Evolutionary conservation across 2,329 filamentous ascomycete species (phyloP).

Genomic region (Penicillium sp.): DNA sequence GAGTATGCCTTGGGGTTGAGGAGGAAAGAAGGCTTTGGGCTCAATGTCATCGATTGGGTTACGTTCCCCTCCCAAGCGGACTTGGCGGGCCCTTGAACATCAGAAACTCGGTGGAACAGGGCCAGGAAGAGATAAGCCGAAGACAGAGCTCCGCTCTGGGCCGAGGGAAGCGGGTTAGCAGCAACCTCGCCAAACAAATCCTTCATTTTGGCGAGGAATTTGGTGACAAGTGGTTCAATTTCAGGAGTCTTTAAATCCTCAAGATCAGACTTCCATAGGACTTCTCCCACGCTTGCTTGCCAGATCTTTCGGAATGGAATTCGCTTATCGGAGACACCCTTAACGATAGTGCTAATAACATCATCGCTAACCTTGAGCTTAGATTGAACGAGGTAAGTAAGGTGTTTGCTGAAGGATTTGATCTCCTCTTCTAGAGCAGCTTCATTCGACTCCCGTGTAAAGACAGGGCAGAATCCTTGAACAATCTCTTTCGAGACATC

Average conservation of each 20-base stretch:
- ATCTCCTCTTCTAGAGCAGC: constrained; percentile 74
- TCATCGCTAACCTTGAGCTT: constrained; percentile 62
- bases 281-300: constrained; percentile 70
- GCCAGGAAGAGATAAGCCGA: constrained; percentile 72
- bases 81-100: constrained; percentile 55
- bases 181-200: constrained; percentile 75
- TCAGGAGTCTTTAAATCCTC: constrained; percentile 50
- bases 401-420: constrained; percentile 64
- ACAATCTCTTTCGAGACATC: constrained; percentile 66
- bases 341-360: constrained; percentile 68
- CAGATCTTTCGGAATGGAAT: constrained; percentile 73
- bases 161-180: constrained; percentile 72
- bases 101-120: constrained; percentile 56
- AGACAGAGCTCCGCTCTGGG: constrained; percentile 78
- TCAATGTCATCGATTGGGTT: constrained; percentile 64
- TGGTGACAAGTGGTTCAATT: constrained; percentile 48
- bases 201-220: constrained; percentile 50
- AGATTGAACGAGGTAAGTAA: constrained; percentile 61
- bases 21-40: constrained; percentile 84
- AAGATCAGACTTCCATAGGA: constrained; percentile 59
- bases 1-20: constrained; percentile 81
- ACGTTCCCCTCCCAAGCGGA: constrained; percentile 50
- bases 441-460: constrained; percentile 86
- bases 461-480: constrained; percentile 63
- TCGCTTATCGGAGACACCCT: constrained; percentile 85